Conservation (phyloP, 306 rosid species). For the Geum urbanum region DNA sequence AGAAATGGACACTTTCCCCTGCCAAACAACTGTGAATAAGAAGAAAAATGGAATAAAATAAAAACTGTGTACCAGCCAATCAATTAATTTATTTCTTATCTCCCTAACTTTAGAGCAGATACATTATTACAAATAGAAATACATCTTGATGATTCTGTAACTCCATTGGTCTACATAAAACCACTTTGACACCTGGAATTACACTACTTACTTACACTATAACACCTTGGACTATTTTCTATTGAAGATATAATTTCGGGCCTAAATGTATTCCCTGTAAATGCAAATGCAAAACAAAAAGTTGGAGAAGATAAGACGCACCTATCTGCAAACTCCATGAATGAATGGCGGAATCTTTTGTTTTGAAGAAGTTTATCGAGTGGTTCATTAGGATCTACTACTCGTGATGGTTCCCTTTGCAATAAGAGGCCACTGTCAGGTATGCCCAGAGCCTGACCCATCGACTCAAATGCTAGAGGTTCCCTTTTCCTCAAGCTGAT, state of each 20-base stretch:
- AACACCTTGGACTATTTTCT: not conserved
- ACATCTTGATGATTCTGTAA: not conserved
- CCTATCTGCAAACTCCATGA: constrained; percentile 97
- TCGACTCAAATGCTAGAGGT: constrained; percentile 58
- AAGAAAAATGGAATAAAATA: constrained; percentile 16
- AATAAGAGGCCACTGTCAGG: constrained; percentile 76
- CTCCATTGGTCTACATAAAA: not conserved
- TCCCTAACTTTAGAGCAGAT: not conserved
- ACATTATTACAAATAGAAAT: not conserved
- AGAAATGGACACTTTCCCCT: constrained; percentile 94
- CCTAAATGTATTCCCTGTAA: not conserved
- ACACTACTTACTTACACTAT: not conserved
- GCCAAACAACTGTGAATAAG: constrained; percentile 84
- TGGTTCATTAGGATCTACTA: constrained; percentile 67
- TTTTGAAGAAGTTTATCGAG: constrained; percentile 80
- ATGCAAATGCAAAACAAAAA: constrained; percentile 14
- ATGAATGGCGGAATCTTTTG: constrained; percentile 78
- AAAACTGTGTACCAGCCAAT: constrained; percentile 2
- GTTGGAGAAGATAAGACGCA: constrained; percentile 26
- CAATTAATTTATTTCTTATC: not conserved
- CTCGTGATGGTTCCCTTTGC: constrained; percentile 46
- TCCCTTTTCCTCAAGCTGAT: constrained; percentile 84
- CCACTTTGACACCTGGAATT: not conserved
- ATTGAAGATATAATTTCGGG: not conserved
- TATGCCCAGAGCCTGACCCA: constrained; percentile 97